Conservation (phyloP, 257 asterid genomes). For the Linderniella brevidens region DNA sequence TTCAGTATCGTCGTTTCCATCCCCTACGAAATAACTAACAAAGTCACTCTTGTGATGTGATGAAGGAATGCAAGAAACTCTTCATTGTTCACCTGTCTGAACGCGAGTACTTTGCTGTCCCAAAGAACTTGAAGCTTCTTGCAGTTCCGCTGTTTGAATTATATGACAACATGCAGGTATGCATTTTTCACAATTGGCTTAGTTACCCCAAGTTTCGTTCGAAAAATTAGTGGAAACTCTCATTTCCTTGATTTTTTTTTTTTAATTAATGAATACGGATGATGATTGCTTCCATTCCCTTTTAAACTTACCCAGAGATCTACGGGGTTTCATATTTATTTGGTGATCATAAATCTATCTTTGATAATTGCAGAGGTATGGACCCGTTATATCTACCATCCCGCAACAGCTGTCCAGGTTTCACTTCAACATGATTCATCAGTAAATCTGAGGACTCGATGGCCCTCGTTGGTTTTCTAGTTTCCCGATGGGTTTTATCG, state of each 20-base stretch:
- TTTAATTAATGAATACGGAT: no score
- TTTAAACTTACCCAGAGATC: no score
- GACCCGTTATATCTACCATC: constrained; percentile 90
- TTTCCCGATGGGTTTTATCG: no score
- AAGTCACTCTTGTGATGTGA: constrained; percentile 11
- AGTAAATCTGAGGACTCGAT: constrained; percentile 13
- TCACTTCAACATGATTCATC: constrained; percentile 90
- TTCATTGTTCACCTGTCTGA: constrained; percentile 84
- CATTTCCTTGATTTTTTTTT: no score
- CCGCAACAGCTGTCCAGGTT: constrained; percentile 95
- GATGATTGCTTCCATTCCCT: no score
- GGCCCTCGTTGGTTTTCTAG: no score
- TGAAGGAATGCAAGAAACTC: constrained; percentile 92
- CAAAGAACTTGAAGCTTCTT: constrained; percentile 90
- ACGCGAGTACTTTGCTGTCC: constrained; percentile 90
- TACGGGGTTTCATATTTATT: no score
- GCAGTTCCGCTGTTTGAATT: constrained; percentile 98
- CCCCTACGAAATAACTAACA: not conserved
- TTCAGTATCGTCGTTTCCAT: not conserved
- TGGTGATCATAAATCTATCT: not conserved
- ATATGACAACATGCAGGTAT: constrained; percentile 93
- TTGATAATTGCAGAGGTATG: constrained; percentile 59
- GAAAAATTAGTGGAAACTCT: no score
- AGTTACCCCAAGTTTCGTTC: no score
- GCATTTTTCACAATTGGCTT: no score